Evolutionary conservation across 1,139 yeast genomes (phyloP).

Genomic region (Suhomyces choctaworum): DNA sequence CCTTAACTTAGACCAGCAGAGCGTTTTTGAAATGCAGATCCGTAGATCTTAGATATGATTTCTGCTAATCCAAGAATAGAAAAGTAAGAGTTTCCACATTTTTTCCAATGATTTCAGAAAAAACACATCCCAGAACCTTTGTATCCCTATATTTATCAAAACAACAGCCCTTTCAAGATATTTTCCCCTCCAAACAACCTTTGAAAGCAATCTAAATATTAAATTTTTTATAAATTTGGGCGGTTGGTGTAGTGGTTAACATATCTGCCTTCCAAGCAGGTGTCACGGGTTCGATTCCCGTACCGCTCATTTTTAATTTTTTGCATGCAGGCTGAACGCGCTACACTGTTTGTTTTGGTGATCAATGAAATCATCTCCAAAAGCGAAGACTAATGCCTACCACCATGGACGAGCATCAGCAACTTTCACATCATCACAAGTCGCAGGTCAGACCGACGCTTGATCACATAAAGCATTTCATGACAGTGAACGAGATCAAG

Average conservation of each 20-base stretch:
- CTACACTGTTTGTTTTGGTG: slow-evolving; percentile 2
- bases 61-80: no score
- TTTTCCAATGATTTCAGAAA: no score
- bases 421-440: no score
- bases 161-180: no score
- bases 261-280: slow-evolving; percentile 76
- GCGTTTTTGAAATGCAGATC: no score
- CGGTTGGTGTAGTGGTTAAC: slow-evolving; percentile 57
- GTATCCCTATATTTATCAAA: no score
- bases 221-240: slow-evolving; percentile 24
- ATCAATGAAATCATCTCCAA: slow-evolving; percentile 5
- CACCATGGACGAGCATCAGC: slow-evolving; percentile 4
- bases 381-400: not conserved
- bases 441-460: slow-evolving; percentile 15
- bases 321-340: slow-evolving; percentile 1
- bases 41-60: no score
- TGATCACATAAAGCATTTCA: slow-evolving; percentile 25
- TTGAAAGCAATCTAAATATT: no score
- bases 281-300: slow-evolving; percentile 84
- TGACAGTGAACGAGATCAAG: slow-evolving; percentile 29
- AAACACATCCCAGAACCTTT: no score
- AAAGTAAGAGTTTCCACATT: no score
- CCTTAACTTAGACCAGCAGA: no score
- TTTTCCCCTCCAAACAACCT: no score
- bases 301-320: slow-evolving; percentile 54